These are phyloP conservation scores for Termitomyces sp. DNA, from an alignment of 768 basidiomycete species.

Conservation along the genomic window DNA sequence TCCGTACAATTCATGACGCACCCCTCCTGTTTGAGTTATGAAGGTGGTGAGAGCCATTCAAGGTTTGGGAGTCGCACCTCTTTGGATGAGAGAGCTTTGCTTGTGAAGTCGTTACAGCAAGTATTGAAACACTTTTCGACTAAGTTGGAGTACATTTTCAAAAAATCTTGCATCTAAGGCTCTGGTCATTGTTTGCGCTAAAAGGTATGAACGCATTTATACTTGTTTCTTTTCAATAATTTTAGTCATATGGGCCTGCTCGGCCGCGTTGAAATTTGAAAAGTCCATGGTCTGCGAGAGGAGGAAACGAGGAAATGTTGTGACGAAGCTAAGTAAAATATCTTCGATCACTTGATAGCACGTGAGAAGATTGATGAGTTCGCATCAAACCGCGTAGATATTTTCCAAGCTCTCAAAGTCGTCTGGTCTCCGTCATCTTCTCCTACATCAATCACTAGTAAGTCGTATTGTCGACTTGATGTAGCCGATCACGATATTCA, in stretches of 20 bases:
- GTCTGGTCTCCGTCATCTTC: background rate
- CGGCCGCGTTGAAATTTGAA: conserved; percentile 82
- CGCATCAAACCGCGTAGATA: background rate
- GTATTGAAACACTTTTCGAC: conserved; percentile 95
- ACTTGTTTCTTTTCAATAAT: conserved; percentile 98
- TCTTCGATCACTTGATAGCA: conserved; percentile 5
- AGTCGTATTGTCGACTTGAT: background rate
- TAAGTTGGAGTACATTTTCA: conserved; percentile 90
- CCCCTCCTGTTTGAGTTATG: conserved; percentile 53
- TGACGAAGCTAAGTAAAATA: conserved; percentile 13
- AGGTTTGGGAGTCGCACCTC: conserved; percentile 53
- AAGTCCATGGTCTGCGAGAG: conserved; percentile 71
- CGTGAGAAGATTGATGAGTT: conserved; percentile 3
- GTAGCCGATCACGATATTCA: background rate
- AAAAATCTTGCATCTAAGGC: conserved; percentile 94
- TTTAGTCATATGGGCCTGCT: conserved; percentile 95
- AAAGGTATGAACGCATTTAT: conserved; percentile 12
- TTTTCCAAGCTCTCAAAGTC: background rate
- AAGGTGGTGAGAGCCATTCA: background rate
- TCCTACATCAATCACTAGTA: background rate
- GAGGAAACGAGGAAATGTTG: conserved; percentile 3
- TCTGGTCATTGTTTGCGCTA: conserved; percentile 3
- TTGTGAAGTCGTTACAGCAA: conserved; percentile 96
- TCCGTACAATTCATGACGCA: conserved; percentile 94
- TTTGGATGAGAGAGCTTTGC: conserved; percentile 89